These are phyloP conservation scores for Cutaneotrichosporon cyanovorans DNA, from an alignment of 1,284 basidiomycete genomes.

Conservation along the genomic window DNA sequence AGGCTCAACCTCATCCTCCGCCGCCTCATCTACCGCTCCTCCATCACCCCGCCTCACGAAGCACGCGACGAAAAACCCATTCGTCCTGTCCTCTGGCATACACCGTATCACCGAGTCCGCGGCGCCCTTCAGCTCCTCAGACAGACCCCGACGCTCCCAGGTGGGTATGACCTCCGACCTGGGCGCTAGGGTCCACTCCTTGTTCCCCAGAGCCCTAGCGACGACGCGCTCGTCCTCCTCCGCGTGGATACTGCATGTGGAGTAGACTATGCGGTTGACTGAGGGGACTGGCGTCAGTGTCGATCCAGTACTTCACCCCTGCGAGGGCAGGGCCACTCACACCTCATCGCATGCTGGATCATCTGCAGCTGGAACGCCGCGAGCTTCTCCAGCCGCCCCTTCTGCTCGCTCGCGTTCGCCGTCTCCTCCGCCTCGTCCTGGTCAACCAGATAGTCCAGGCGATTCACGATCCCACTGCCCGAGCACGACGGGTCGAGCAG, in stretches of 20 bases:
- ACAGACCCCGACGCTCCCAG: slow-evolving; percentile 70
- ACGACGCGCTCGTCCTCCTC: slow-evolving; percentile 86
- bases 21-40: slow-evolving; percentile 2
- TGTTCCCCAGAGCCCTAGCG: slow-evolving; percentile 59
- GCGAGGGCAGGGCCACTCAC: slow-evolving; percentile 53
- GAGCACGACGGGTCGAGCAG: slow-evolving; percentile 89
- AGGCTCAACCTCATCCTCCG: slow-evolving; percentile 1
- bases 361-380: slow-evolving; percentile 84
- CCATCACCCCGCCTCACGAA: slow-evolving; percentile 53
- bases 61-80: slow-evolving; percentile 90
- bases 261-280: slow-evolving; percentile 75
- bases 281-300: slow-evolving; percentile 50
- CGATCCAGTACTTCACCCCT: too few species aligned
- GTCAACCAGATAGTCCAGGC: slow-evolving; percentile 74
- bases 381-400: slow-evolving; percentile 64
- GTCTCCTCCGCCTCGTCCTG: slow-evolving; percentile 32
- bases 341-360: slow-evolving; percentile 89
- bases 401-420: neutral
- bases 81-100: slow-evolving; percentile 76
- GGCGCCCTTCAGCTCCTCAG: slow-evolving; percentile 53
- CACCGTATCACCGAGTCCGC: slow-evolving; percentile 72
- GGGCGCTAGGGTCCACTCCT: slow-evolving; percentile 60
- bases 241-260: slow-evolving; percentile 87
- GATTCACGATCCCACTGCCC: slow-evolving; percentile 84
- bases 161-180: slow-evolving; percentile 59